Conservation (phyloP, 495 filamentous ascomycete genomes). For the Penicillium canescens region DNA sequence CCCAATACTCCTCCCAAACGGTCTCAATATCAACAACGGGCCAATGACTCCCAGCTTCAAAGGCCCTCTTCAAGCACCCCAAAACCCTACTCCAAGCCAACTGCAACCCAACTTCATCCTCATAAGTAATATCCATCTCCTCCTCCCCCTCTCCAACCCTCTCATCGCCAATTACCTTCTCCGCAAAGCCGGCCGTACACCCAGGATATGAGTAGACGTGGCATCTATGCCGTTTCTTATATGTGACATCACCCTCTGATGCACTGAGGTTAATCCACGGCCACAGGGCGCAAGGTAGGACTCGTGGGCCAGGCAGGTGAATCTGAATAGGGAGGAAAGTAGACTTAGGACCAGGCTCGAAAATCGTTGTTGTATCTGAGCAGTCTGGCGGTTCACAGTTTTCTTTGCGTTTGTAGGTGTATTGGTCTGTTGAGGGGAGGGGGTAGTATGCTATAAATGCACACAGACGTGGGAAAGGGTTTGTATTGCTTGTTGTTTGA, state of each 20-base stretch:
- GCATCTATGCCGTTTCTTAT: slow-evolving; percentile 47
- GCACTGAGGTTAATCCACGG: slow-evolving; percentile 23
- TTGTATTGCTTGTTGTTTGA: slow-evolving; percentile 39
- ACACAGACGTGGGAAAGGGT: slow-evolving; percentile 42
- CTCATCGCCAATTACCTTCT: slow-evolving; percentile 34
- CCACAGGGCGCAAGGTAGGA: slow-evolving; percentile 32
- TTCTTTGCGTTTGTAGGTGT: slow-evolving; percentile 4
- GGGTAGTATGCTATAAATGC: slow-evolving; percentile 64
- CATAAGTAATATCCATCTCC: neutral
- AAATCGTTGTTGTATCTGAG: slow-evolving; percentile 33
- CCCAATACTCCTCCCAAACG: slow-evolving; percentile 58
- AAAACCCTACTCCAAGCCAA: slow-evolving; percentile 58
- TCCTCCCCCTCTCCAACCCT: slow-evolving; percentile 7
- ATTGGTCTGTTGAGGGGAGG: slow-evolving; percentile 16
- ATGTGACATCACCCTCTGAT: slow-evolving; percentile 23
- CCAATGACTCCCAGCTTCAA: slow-evolving; percentile 44
- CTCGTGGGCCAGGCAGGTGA: slow-evolving; percentile 50
- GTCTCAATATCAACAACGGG: slow-evolving; percentile 58
- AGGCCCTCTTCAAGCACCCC: slow-evolving; percentile 51
- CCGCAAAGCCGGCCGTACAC: slow-evolving; percentile 52
- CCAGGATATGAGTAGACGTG: slow-evolving; percentile 49
- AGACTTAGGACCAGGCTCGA: slow-evolving; percentile 28
- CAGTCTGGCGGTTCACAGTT: slow-evolving; percentile 25
- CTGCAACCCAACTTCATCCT: slow-evolving; percentile 44
- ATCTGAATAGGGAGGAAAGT: slow-evolving; percentile 53